A percentile compares a stretch with the other conserved stretches of the same genome.
phyloP scores from a whole-genome alignment of 441 rosid genomes.

The Viola pubescens region DNA sequence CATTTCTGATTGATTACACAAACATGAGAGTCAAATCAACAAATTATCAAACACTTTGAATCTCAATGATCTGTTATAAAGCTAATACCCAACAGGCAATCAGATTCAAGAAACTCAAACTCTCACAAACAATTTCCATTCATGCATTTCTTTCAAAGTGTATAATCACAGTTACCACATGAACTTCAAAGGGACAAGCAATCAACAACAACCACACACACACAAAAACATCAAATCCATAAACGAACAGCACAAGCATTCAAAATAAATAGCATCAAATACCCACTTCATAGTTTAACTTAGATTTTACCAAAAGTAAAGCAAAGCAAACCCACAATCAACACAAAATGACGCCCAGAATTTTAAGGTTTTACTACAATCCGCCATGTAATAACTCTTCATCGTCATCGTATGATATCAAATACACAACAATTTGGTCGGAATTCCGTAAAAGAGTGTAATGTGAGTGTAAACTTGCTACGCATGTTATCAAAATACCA shows the following conservation, averaged over 20 bases:
- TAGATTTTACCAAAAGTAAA: slow-evolving; percentile 13
- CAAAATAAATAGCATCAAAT: neutral
- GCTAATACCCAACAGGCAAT: slow-evolving; percentile 2
- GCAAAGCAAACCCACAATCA: slow-evolving; percentile 3
- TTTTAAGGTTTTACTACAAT: slow-evolving; percentile 13
- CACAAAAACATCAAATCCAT: slow-evolving; percentile 7
- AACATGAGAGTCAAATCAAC: neutral
- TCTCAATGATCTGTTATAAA: slow-evolving; percentile 8
- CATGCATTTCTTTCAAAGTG: neutral
- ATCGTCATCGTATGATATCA: slow-evolving; percentile 11
- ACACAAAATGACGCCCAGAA: slow-evolving; percentile 9
- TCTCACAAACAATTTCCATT: neutral
- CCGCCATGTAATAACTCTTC: neutral
- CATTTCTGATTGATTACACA: slow-evolving; percentile 1
- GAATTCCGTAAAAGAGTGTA: slow-evolving; percentile 14
- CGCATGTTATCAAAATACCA: neutral
- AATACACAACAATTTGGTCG: neutral
- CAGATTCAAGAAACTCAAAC: neutral
- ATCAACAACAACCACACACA: slow-evolving; percentile 1
- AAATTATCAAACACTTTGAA: neutral
- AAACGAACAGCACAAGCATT: slow-evolving; percentile 13
- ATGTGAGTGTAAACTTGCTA: slow-evolving; percentile 3
- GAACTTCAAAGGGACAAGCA: slow-evolving; percentile 10
- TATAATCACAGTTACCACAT: slow-evolving; percentile 8
- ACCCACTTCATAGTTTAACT: slow-evolving; percentile 11